Evolutionary conservation across 768 basidiomycete species (phyloP).

Genomic region (Xerocomus spinulosus): DNA sequence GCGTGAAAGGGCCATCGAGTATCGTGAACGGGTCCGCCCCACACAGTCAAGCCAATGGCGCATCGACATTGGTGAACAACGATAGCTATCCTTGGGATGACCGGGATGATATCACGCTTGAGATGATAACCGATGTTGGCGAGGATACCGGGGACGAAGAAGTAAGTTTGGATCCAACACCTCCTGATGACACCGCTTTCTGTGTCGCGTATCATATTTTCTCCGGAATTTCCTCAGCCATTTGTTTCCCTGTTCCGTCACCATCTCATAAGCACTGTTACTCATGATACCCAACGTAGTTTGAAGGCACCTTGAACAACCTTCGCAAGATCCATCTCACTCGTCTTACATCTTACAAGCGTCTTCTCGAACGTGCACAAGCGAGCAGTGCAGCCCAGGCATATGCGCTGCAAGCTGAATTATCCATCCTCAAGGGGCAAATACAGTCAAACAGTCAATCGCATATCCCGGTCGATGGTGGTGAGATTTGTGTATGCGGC

Average conservation of each 20-base stretch:
- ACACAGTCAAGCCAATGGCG: constrained; percentile 21
- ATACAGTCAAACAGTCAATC: constrained; percentile 18
- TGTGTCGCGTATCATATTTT: not conserved
- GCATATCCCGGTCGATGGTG: constrained; percentile 12
- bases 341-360: constrained; percentile 70
- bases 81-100: constrained; percentile 26
- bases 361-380: constrained; percentile 77
- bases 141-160: constrained; percentile 73
- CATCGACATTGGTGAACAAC: constrained; percentile 19
- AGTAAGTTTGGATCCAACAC: constrained; percentile 31
- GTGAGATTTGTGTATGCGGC: constrained; percentile 49
- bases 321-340: constrained; percentile 40
- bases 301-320: constrained; percentile 40
- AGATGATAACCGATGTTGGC: constrained; percentile 56
- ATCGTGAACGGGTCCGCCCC: constrained; percentile 17
- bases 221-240: not conserved
- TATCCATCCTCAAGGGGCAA: constrained; percentile 57
- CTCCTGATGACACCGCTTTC: not conserved
- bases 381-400: constrained; percentile 75
- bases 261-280: too few relatives aligned
- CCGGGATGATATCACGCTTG: constrained; percentile 58
- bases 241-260: not conserved
- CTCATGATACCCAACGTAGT: constrained; percentile 28
- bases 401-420: constrained; percentile 81
- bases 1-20: constrained; percentile 14